Percentiles rank a stretch among this genome's conserved stretches.
These are phyloP conservation scores for Aspergillus quadricinctus DNA, from an alignment of 2,329 filamentous ascomycete species.

Conservation along the genomic window DNA sequence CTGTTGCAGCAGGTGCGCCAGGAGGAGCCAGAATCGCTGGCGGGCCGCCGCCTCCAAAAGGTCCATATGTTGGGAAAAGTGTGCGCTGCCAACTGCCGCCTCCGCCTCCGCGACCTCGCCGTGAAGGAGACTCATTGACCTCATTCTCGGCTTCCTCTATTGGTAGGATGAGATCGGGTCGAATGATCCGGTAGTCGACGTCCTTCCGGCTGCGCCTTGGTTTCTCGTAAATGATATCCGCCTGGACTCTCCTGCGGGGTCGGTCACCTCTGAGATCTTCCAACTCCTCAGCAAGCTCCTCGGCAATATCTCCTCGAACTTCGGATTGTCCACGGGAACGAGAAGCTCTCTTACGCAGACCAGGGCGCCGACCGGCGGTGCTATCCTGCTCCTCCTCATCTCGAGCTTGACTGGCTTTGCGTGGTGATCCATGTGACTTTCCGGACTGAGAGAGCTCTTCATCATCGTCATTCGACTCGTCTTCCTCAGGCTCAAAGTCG, in stretches of 20 bases:
- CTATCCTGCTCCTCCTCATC: slow-evolving; percentile 47
- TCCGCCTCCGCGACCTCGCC: slow-evolving; percentile 61
- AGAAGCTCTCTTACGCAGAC: slow-evolving; percentile 47
- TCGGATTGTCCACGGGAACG: slow-evolving; percentile 43
- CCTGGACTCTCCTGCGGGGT: slow-evolving; percentile 34
- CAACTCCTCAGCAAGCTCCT: slow-evolving; percentile 57
- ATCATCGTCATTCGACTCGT: slow-evolving; percentile 51
- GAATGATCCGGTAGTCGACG: slow-evolving; percentile 82
- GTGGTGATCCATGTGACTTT: slow-evolving; percentile 41
- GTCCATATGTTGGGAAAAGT: slow-evolving; percentile 84
- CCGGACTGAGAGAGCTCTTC: slow-evolving; percentile 46
- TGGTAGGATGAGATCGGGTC: slow-evolving; percentile 65
- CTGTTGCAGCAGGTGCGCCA: slow-evolving; percentile 63
- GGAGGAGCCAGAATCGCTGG: slow-evolving; percentile 69
- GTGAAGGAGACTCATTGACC: slow-evolving; percentile 63
- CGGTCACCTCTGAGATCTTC: slow-evolving; percentile 48
- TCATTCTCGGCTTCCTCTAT: slow-evolving; percentile 72
- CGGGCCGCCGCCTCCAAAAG: slow-evolving; percentile 77
- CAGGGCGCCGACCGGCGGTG: slow-evolving; percentile 48
- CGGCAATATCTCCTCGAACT: slow-evolving; percentile 48
- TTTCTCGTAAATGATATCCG: slow-evolving; percentile 38
- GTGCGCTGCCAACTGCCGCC: slow-evolving; percentile 66
- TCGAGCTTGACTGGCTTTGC: slow-evolving; percentile 36
- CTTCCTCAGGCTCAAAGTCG: slow-evolving; percentile 59
- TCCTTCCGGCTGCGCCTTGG: slow-evolving; percentile 57